A percentile compares a stretch with the other conserved stretches of the same genome.
Conservation (phyloP, 495 filamentous ascomycete species). For the Neurospora tetrasperma region DNA sequence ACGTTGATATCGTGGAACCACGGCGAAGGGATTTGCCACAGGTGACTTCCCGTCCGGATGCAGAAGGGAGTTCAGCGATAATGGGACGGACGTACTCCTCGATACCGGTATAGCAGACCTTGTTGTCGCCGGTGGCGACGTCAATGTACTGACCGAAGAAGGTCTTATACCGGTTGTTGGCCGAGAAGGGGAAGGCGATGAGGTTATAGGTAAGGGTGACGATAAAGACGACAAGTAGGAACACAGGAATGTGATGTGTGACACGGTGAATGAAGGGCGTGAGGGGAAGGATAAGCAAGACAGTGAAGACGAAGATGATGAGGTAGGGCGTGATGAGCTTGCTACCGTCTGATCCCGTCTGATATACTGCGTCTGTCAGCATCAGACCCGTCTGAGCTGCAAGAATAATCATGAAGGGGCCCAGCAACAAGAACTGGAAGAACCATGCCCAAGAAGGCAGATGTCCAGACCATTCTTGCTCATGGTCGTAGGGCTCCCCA, state of each 20-base stretch:
- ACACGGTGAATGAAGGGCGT: conserved; percentile 81
- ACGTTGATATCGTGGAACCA: conserved; percentile 43
- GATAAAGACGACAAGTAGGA: conserved; percentile 61
- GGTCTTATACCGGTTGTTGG: conserved; percentile 66
- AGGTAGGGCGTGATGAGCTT: conserved; percentile 59
- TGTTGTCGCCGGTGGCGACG: conserved; percentile 59
- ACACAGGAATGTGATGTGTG: conserved; percentile 68
- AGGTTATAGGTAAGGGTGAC: conserved; percentile 83
- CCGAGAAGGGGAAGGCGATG: conserved; percentile 78
- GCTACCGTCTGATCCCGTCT: conserved; percentile 74
- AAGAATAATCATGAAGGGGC: conserved; percentile 65
- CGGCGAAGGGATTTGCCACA: conserved; percentile 27
- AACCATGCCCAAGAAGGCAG: conserved; percentile 81
- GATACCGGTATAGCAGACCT: conserved; percentile 61
- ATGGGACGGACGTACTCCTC: conserved; percentile 58
- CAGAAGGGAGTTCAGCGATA: conserved; percentile 58
- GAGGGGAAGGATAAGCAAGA: conserved; percentile 66
- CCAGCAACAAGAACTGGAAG: conserved; percentile 70
- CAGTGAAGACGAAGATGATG: conserved; percentile 51
- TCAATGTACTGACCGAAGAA: conserved; percentile 79
- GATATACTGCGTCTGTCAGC: conserved; percentile 57
- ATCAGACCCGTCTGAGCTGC: conserved; percentile 64
- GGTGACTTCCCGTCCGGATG: conserved; percentile 46
- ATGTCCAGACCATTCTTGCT: conserved; percentile 75
- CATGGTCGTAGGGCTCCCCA: conserved; percentile 52